Percentiles rank a stretch among this genome's conserved stretches.
Evolutionary conservation across 2,329 filamentous ascomycete species (phyloP).

Genomic region (Aspergillus fumigatiaffinis): DNA sequence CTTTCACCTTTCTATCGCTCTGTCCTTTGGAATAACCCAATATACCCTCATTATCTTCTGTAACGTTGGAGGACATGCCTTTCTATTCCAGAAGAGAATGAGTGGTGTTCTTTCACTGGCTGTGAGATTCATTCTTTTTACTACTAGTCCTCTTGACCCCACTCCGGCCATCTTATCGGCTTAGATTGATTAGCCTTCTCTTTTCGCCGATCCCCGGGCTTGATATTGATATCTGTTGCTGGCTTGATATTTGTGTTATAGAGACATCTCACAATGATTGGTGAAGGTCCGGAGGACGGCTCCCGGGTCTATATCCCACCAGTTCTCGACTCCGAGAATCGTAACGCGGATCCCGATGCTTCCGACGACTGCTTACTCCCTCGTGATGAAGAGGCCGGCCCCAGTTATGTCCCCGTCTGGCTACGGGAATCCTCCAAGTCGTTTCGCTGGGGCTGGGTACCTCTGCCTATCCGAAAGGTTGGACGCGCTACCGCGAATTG

Average conservation of each 20-base stretch:
- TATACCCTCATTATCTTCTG: neutral
- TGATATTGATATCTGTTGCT: slow-evolving; percentile 5
- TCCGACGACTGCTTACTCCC: slow-evolving; percentile 29
- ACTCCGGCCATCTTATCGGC: slow-evolving; percentile 1
- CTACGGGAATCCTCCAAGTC: slow-evolving; percentile 45
- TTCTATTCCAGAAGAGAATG: neutral
- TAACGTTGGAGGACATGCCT: neutral
- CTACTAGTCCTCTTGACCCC: neutral
- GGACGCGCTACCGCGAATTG: slow-evolving; percentile 42
- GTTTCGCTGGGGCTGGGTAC: slow-evolving; percentile 47
- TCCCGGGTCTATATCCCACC: slow-evolving; percentile 31
- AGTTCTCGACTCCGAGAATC: slow-evolving; percentile 33
- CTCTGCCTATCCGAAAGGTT: slow-evolving; percentile 42
- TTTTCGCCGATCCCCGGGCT: neutral
- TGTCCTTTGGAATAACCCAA: neutral
- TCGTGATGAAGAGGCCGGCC: slow-evolving; percentile 25
- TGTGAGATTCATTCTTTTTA: neutral
- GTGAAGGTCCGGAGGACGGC: slow-evolving; percentile 29
- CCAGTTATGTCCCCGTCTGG: slow-evolving; percentile 41
- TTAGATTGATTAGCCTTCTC: neutral
- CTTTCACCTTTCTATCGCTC: neutral
- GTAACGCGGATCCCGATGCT: slow-evolving; percentile 30
- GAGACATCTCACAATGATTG: slow-evolving; percentile 21
- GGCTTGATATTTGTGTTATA: slow-evolving; percentile 6
- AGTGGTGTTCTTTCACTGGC: neutral